A percentile compares a stretch with the other conserved stretches of the same genome.
Conservation (phyloP, 2,329 filamentous ascomycete species). For the Colletotrichum scovillei region DNA sequence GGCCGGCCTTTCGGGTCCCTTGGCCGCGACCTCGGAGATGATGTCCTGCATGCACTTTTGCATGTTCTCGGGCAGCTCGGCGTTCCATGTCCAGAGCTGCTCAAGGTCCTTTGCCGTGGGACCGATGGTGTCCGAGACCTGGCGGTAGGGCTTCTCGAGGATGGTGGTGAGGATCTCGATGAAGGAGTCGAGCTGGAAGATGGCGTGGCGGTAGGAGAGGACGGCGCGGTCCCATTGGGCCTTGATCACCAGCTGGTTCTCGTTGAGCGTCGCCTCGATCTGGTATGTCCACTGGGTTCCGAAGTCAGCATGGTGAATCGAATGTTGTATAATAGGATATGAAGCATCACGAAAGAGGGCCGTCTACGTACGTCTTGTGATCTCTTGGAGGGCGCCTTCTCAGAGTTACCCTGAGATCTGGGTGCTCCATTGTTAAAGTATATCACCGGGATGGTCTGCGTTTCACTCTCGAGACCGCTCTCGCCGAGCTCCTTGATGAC, state of each 20-base stretch:
- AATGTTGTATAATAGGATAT: background rate
- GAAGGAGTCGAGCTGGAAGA: conserved; percentile 37
- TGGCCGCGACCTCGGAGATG: conserved; percentile 51
- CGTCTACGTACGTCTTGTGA: conserved; percentile 28
- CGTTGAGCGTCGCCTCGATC: conserved; percentile 34
- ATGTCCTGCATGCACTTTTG: conserved; percentile 59
- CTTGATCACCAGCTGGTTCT: conserved; percentile 30
- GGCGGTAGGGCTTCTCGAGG: conserved; percentile 30
- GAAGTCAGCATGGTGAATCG: conserved; percentile 4
- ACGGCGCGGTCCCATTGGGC: conserved; percentile 37
- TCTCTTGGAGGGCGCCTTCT: conserved; percentile 26
- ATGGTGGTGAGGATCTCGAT: conserved; percentile 37
- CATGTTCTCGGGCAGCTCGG: conserved; percentile 51
- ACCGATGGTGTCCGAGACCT: conserved; percentile 31
- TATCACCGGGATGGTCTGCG: conserved; percentile 24
- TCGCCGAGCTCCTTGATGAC: conserved; percentile 24
- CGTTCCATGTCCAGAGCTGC: conserved; percentile 60
- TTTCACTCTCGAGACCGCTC: background rate
- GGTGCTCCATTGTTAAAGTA: conserved; percentile 36
- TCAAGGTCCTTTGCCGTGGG: conserved; percentile 50
- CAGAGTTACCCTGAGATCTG: conserved; percentile 5
- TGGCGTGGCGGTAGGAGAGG: conserved; percentile 35
- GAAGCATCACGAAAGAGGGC: background rate
- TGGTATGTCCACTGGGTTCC: conserved; percentile 40
- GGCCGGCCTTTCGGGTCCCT: conserved; percentile 52